These are phyloP conservation scores for Peniophora sp. DNA, from an alignment of 1,284 basidiomycete species.

Conservation along the genomic window DNA sequence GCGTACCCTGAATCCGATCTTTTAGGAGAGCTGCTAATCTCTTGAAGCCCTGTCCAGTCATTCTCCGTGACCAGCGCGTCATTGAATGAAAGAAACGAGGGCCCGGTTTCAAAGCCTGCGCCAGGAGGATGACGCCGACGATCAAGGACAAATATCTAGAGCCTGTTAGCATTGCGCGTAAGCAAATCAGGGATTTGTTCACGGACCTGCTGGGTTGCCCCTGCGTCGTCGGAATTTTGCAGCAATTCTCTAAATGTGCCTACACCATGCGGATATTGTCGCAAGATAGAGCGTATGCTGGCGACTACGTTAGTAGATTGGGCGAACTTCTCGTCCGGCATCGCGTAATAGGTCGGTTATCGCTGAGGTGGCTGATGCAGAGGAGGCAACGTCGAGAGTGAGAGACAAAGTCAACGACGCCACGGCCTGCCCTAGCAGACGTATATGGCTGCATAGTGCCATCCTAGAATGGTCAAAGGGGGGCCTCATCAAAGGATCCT, in stretches of 20 bases:
- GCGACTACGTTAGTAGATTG: no score
- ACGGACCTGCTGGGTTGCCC: constrained; percentile 18
- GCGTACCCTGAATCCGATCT: constrained; percentile 32
- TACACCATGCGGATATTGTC: constrained; percentile 33
- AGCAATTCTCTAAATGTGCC: constrained; percentile 35
- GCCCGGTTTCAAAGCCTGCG: constrained; percentile 28
- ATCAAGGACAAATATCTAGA: constrained; percentile 36
- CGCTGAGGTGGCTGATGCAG: no score
- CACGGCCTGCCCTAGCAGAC: no score
- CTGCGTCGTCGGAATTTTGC: constrained; percentile 42
- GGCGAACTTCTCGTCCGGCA: no score
- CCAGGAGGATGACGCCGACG: constrained; percentile 20
- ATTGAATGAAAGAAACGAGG: constrained; percentile 39
- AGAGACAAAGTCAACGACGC: no score
- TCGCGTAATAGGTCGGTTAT: no score
- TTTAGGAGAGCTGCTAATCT: constrained; percentile 39
- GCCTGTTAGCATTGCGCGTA: not conserved
- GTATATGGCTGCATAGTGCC: no score
- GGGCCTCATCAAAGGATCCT: no score
- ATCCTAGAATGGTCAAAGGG: not conserved
- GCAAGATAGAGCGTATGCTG: constrained; percentile 27
- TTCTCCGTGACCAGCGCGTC: constrained; percentile 28
- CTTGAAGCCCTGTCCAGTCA: constrained; percentile 38
- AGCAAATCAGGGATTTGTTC: not conserved
- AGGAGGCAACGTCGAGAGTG: no score